Conservation (phyloP, 2,329 filamentous ascomycete species). For the Fusarium dimerum region DNA sequence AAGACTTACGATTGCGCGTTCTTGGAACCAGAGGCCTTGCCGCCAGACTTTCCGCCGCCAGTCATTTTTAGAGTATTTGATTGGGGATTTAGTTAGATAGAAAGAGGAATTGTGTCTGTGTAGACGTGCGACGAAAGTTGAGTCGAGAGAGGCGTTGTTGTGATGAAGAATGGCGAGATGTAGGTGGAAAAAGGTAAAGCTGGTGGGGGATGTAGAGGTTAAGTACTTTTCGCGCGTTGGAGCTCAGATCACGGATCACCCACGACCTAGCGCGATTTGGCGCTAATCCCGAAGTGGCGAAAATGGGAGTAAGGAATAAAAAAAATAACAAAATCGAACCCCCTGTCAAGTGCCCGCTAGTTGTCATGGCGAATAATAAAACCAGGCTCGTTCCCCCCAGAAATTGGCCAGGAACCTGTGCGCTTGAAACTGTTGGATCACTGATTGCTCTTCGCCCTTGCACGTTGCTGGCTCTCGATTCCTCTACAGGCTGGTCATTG, state of each 20-base stretch:
- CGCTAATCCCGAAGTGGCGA: slow-evolving; percentile 36
- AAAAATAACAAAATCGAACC: slow-evolving; percentile 30
- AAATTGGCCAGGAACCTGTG: no score
- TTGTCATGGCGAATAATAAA: slow-evolving; percentile 26
- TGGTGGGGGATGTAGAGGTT: slow-evolving; percentile 51
- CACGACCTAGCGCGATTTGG: slow-evolving; percentile 27
- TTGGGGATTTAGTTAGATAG: slow-evolving; percentile 18
- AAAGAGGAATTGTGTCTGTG: slow-evolving; percentile 17
- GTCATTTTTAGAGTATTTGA: slow-evolving; percentile 80
- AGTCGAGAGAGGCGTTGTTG: slow-evolving; percentile 37
- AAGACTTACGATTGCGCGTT: slow-evolving; percentile 91
- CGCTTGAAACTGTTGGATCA: no score
- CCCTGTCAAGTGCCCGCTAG: slow-evolving; percentile 22
- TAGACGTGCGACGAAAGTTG: slow-evolving; percentile 24
- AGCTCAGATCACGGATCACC: slow-evolving; percentile 54
- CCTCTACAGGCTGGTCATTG: no score
- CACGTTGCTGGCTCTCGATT: no score
- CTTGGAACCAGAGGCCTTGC: slow-evolving; percentile 99
- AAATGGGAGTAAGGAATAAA: slow-evolving; percentile 30
- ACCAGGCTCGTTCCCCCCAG: slow-evolving; percentile 16
- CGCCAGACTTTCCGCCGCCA: slow-evolving; percentile 99
- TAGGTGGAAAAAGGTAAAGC: slow-evolving; percentile 37
- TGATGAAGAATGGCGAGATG: slow-evolving; percentile 40
- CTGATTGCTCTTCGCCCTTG: no score
- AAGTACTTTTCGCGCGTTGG: slow-evolving; percentile 57